These are phyloP conservation scores for Tausonia pullulans DNA, from an alignment of 1,284 basidiomycete species.

Conservation along the genomic window DNA sequence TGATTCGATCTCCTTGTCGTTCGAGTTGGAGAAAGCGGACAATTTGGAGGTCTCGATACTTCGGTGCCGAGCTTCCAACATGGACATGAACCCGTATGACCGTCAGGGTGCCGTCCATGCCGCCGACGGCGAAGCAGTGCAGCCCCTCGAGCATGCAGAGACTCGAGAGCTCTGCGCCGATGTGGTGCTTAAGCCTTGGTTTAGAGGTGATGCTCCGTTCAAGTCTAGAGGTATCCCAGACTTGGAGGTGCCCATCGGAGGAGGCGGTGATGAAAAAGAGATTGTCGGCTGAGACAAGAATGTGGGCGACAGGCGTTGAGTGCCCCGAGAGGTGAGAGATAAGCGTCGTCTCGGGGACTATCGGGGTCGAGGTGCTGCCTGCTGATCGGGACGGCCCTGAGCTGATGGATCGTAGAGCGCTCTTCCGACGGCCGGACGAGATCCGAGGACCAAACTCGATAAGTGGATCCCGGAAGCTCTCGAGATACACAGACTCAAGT, in stretches of 20 bases:
- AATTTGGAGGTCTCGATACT: slow-evolving; percentile 63
- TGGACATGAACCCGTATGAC: slow-evolving; percentile 67
- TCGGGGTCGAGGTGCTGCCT: slow-evolving; percentile 39
- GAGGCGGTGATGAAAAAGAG: slow-evolving; percentile 85
- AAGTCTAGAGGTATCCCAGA: slow-evolving; percentile 69
- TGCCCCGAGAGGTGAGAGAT: slow-evolving; percentile 29
- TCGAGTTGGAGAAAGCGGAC: slow-evolving; percentile 62
- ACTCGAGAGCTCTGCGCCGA: slow-evolving; percentile 53
- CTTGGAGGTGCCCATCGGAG: slow-evolving; percentile 69
- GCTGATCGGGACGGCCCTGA: too few species aligned
- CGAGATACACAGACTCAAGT: slow-evolving; percentile 77
- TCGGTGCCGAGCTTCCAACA: slow-evolving; percentile 49
- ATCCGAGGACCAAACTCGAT: slow-evolving; percentile 80
- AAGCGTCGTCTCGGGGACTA: slow-evolving; percentile 30
- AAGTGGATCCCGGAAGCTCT: slow-evolving; percentile 66
- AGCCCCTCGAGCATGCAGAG: slow-evolving; percentile 70
- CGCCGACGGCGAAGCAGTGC: slow-evolving; percentile 80
- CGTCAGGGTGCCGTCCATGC: slow-evolving; percentile 73
- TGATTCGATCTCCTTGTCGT: slow-evolving; percentile 59
- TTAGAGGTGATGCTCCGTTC: slow-evolving; percentile 54
- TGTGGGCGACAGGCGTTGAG: slow-evolving; percentile 51
- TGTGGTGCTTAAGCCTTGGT: slow-evolving; percentile 26
- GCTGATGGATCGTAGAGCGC: too few species aligned
- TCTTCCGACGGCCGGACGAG: background rate
- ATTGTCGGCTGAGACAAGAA: slow-evolving; percentile 86